Evolutionary conservation across 2,329 filamentous ascomycete species (phyloP).

Genomic region (Exophiala aquamarina): DNA sequence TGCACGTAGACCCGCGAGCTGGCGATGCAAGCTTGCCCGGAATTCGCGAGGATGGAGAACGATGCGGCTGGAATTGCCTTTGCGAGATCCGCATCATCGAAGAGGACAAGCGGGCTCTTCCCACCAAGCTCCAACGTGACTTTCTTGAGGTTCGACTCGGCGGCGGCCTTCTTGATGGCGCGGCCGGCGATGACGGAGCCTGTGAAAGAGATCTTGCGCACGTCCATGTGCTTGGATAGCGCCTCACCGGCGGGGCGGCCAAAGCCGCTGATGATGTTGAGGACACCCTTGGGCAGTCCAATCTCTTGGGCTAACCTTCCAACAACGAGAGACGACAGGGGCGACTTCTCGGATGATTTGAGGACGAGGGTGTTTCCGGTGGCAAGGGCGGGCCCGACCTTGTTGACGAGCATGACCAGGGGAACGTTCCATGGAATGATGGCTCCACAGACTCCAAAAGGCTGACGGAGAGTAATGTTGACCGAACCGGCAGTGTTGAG

Average conservation of each 20-base stretch:
- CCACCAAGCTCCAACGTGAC: constrained; percentile 39
- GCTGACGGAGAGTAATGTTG: constrained; percentile 62
- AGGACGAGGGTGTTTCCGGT: constrained; percentile 58
- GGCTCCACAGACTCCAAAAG: constrained; percentile 47
- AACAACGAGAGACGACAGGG: constrained; percentile 54
- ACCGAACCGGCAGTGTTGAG: constrained; percentile 45
- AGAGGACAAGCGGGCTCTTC: constrained; percentile 38
- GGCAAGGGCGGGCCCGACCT: constrained; percentile 58
- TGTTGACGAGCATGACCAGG: constrained; percentile 41
- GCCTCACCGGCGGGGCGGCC: constrained; percentile 60
- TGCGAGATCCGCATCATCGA: constrained; percentile 37
- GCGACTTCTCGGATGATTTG: constrained; percentile 50
- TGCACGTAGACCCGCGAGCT: constrained; percentile 60
- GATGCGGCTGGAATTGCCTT: constrained; percentile 47
- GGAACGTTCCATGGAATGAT: constrained; percentile 55
- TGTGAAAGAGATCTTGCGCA: constrained; percentile 38
- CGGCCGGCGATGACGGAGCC: constrained; percentile 33
- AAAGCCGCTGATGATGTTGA: constrained; percentile 58
- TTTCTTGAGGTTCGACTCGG: constrained; percentile 37
- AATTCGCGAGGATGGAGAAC: constrained; percentile 59
- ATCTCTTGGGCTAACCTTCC: constrained; percentile 58
- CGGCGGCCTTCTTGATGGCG: constrained; percentile 33
- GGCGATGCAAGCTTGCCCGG: constrained; percentile 57
- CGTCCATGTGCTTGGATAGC: constrained; percentile 46
- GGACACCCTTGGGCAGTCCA: constrained; percentile 59